phyloP scores from a whole-genome alignment of 1,284 basidiomycete species.

The Ceratobasidium sp. region DNA sequence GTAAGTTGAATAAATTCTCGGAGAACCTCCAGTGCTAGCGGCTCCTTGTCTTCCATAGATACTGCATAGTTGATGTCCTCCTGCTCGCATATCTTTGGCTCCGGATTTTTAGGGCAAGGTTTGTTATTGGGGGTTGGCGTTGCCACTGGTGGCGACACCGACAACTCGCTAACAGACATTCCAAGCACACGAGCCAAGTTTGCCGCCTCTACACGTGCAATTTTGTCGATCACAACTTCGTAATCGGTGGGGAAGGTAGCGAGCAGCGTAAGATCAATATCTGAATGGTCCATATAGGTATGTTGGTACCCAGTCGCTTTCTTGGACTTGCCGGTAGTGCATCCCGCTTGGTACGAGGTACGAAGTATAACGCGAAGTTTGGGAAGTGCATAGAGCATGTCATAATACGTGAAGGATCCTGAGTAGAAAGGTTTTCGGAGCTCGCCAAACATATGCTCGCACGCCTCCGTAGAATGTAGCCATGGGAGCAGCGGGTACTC shows the following conservation, averaged over 20 bases:
- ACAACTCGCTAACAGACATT: neutral
- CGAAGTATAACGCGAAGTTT: slow-evolving; percentile 45
- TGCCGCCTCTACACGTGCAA: neutral
- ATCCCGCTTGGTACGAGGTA: neutral
- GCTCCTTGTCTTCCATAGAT: neutral
- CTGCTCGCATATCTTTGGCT: too few species aligned
- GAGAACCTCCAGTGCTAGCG: neutral
- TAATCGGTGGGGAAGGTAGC: neutral
- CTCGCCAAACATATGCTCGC: slow-evolving; percentile 56
- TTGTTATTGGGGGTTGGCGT: neutral
- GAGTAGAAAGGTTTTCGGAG: slow-evolving; percentile 50
- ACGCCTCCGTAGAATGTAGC: slow-evolving; percentile 54
- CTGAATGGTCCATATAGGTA: neutral
- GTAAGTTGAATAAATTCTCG: neutral
- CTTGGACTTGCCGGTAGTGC: neutral
- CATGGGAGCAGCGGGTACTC: slow-evolving; percentile 55
- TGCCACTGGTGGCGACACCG: too few species aligned
- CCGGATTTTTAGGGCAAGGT: neutral
- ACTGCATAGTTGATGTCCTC: neutral
- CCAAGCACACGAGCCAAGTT: neutral
- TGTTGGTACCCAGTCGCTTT: neutral
- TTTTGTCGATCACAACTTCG: neutral
- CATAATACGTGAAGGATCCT: slow-evolving; percentile 54
- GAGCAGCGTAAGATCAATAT: neutral
- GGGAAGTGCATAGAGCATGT: slow-evolving; percentile 54